Evolutionary conservation across 2,329 filamentous ascomycete species (phyloP), one percentile per base, ranked within the genome.

Genomic region (Botrytis sinoallii): DNA sequence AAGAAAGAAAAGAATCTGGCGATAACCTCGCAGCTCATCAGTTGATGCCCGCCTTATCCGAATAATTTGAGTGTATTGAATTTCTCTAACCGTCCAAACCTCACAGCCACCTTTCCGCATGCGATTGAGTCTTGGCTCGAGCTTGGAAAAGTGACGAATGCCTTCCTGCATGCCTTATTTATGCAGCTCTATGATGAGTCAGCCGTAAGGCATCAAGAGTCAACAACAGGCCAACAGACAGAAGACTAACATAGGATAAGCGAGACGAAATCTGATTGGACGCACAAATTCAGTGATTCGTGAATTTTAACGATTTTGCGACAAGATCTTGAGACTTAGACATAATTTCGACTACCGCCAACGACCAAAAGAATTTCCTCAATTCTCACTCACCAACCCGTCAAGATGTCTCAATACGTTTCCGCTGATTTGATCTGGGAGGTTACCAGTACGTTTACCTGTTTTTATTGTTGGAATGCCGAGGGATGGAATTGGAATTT

Each of bases 381-480:
- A 70, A 42, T 61, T 48, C 55, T 64, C 71, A 38, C 29, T 42
- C 70, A 55, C 64, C 73, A 73, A 75, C 71, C 71, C 73, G 72
- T 73, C 71, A 80, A 77, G 65, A 81, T 81, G 81, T 78, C 80
- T 82, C 89, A 87, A 81, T 93, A 94, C 88, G 88, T 97, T 83
- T 97, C 94, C 84, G 86, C 91, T 83, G 95, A 98, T 87, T 89
- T 98, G 82, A 87, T 97, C 88, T 98, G 95, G 95, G 92, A 95
- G 90, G 87, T 97, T 85, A 91, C 92, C 89, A 93, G 95, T 98
- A 91, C 85, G 94, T 94, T 75, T 68, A 75, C 40, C 55, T 63
- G 25, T 69, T 68, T 25, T 40, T 25, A 29, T 69, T 60, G 69
- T 71, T 61, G 65, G 73, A 52, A 61, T 14, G 38, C 20, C 25